Base-by-base conservation (phyloP, 1,284 basidiomycete species). In the Malassezia obtusa region DNA sequence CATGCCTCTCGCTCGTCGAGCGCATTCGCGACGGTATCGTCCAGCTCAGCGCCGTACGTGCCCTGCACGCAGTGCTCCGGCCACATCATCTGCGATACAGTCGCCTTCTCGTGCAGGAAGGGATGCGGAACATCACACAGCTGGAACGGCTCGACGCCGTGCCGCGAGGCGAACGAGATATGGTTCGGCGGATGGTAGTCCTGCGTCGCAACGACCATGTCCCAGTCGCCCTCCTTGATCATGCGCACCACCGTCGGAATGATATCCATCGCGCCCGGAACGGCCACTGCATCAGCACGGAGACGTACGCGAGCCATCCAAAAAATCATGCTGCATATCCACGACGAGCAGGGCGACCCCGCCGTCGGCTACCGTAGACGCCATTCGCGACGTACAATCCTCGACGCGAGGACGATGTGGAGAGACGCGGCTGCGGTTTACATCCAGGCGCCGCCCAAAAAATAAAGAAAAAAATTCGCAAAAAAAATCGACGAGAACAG, bases 101-200 rank as follows among this genome's bases (percentile, higher is more conserved):
- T 77, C 74, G 4, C 61, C 59, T 75, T 31, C 7, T 12, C 40
- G 71, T 72, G 63, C 75, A 75, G 50, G 32, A 50, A 49, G 21
- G 57, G 61, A 11, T 76, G 74, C 31, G 61, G 74, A 7, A 80
- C 65, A 19, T 60, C 56, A 51, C 77, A 74, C 37, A 75, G 68
- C 0, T 68, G 63, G 68, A 80, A 82, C 4, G 78, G 72, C 59
- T 46, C 45, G 12, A 44, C 45, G 49, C 61, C 64, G 67, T 83
- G 81, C n/a, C 77, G 76, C 5, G 78, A 77, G 0, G 81, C 81
- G 71, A 85, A 85, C 15, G 81, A 83, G 61, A 84, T 76, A 74
- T 85, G 83, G 15, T 74, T 65, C 4, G 64, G 62, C 0, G 83
- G 83, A 68, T 85, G 83, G 58, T 74, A 65, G 54, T 75, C 53